Percentiles rank a stretch among this genome's conserved stretches.
Evolutionary conservation across 2,329 filamentous ascomycete genomes (phyloP).

Genomic region (Coniochaeta sp.): DNA sequence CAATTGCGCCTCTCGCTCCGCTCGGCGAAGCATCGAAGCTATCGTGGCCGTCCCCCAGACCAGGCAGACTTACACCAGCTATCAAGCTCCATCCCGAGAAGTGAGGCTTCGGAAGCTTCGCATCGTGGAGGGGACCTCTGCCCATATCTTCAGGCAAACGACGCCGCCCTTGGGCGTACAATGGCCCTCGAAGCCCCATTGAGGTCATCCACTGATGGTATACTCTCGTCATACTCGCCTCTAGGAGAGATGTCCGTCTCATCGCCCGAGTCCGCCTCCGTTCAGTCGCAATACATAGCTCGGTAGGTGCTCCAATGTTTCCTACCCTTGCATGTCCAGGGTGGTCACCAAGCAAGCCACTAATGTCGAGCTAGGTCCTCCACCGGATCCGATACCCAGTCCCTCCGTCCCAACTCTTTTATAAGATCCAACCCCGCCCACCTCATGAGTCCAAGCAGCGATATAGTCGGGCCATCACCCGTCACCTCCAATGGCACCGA

Average conservation of each 20-base stretch:
- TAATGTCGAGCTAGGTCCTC: constrained; percentile 29
- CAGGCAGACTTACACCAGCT: not conserved
- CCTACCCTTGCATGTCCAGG: constrained; percentile 5
- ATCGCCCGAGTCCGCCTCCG: constrained; percentile 43
- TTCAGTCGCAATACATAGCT: constrained; percentile 40
- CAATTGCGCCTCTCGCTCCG: not conserved
- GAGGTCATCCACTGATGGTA: constrained; percentile 53
- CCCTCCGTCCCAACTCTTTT: constrained; percentile 44
- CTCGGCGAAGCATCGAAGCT: not conserved
- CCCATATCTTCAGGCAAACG: not conserved
- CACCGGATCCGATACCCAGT: constrained; percentile 35
- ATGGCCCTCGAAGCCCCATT: constrained; percentile 59
- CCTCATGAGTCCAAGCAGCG: constrained; percentile 55
- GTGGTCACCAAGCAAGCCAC: constrained; percentile 2
- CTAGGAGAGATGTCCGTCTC: constrained; percentile 48
- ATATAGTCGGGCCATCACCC: constrained; percentile 72
- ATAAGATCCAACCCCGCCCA: constrained; percentile 40
- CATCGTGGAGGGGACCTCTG: not conserved
- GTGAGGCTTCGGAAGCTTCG: not conserved
- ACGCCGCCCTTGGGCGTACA: constrained; percentile 12
- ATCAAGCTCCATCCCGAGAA: not conserved
- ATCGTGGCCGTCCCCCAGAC: not conserved
- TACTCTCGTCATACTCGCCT: constrained; percentile 46
- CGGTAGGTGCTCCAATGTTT: constrained; percentile 35
- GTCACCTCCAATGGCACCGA: constrained; percentile 81